Conservation (phyloP, 1,284 basidiomycete species). For the Coniophora puteana region DNA sequence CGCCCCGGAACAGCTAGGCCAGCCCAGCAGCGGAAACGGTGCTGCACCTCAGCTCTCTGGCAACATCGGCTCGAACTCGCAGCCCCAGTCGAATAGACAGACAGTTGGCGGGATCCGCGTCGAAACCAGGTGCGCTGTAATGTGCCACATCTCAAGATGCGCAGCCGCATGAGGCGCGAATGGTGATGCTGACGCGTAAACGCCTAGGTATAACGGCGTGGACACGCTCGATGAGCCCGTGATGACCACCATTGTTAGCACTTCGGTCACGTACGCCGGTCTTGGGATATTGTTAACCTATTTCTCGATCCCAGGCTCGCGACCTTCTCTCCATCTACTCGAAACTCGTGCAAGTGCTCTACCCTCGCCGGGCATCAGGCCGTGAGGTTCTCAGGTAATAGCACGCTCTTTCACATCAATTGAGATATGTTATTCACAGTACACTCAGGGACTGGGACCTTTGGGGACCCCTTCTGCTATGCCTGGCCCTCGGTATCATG, state of each 20-base stretch:
- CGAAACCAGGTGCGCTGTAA: conserved; percentile 87
- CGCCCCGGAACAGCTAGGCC: conserved; percentile 54
- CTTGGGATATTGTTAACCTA: conserved; percentile 13
- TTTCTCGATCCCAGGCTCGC: conserved; percentile 63
- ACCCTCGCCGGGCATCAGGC: conserved; percentile 74
- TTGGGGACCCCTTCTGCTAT: conserved; percentile 91
- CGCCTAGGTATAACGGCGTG: conserved; percentile 66
- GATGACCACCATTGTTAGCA: conserved; percentile 79
- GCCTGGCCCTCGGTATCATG: conserved; percentile 81
- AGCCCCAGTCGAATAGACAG: conserved; percentile 46
- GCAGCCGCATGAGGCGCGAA: not conserved
- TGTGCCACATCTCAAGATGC: conserved; percentile 17
- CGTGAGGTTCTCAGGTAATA: conserved; percentile 73
- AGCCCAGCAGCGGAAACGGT: conserved; percentile 32
- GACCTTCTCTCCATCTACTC: conserved; percentile 87
- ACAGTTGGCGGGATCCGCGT: conserved; percentile 81
- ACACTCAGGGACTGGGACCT: conserved; percentile 86
- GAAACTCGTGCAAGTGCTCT: conserved; percentile 90
- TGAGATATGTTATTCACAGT: conserved; percentile 7
- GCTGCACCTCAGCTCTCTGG: conserved; percentile 53
- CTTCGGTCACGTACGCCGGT: too few relatives aligned
- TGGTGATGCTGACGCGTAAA: not conserved
- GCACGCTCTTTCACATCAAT: not conserved
- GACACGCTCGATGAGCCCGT: conserved; percentile 93
- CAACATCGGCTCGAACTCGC: conserved; percentile 57